A percentile compares a stretch with the other conserved stretches of the same genome.
Conservation (phyloP, 306 rosid genomes). For the Lathyrus aphaca region DNA sequence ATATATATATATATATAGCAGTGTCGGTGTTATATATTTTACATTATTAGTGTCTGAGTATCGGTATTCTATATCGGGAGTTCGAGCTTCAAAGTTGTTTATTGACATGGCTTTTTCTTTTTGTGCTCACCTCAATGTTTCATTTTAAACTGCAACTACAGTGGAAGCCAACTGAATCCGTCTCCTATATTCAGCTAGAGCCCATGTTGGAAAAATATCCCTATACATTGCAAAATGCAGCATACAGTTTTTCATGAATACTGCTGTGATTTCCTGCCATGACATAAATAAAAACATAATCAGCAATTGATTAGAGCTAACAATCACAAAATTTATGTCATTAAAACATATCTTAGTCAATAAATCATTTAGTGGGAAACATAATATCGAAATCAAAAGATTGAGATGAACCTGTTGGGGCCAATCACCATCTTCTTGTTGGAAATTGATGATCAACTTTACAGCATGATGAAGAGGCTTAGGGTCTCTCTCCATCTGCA, state of each 20-base stretch:
- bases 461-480: constrained; percentile 4
- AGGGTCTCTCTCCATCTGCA: background rate
- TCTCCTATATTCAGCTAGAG: constrained; percentile 6
- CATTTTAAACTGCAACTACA: background rate
- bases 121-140: background rate
- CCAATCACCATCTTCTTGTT: constrained; percentile 1
- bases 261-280: constrained; percentile 7
- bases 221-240: constrained; percentile 13
- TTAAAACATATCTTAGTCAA: background rate
- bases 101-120: background rate
- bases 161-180: background rate
- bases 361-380: too few relatives aligned
- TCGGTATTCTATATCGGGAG: too few relatives aligned
- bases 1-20: too few relatives aligned
- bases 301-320: background rate
- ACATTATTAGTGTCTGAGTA: too few relatives aligned
- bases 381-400: background rate
- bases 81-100: background rate
- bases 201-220: constrained; percentile 12
- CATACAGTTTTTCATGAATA: background rate
- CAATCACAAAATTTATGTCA: too few relatives aligned
- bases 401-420: constrained; percentile 8
- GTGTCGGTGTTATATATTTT: too few relatives aligned
- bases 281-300: background rate
- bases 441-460: constrained; percentile 4